A percentile compares a stretch with the other conserved stretches of the same genome.
These are phyloP conservation scores for Akebia trifoliata DNA, from an alignment of 164 flowering plant species.

Conservation along the genomic window DNA sequence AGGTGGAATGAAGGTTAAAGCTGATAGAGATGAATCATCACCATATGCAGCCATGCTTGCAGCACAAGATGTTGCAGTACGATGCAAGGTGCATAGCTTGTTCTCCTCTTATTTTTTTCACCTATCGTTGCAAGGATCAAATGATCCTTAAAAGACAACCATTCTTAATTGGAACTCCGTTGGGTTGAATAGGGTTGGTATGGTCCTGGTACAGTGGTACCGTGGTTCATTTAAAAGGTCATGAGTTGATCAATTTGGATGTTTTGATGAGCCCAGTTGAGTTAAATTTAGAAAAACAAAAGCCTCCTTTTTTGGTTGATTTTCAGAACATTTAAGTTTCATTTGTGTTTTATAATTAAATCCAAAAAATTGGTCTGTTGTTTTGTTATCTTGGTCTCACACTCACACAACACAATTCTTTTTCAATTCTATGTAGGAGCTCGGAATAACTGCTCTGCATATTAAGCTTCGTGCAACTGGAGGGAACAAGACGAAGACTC, in stretches of 20 bases:
- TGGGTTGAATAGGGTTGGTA: no score
- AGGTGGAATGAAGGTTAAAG: conserved; percentile 97
- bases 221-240: no score
- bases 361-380: not conserved
- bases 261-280: no score
- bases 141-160: no score
- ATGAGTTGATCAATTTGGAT: no score
- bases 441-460: conserved; percentile 80
- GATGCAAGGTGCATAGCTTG: conserved; percentile 64
- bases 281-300: no score
- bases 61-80: conserved; percentile 74
- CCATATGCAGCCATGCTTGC: conserved; percentile 96
- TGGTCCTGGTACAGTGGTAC: no score
- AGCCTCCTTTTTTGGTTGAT: no score
- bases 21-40: conserved; percentile 88
- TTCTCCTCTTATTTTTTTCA: not conserved
- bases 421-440: conserved; percentile 39
- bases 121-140: no score
- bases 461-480: conserved; percentile 91
- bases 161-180: no score
- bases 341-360: no score
- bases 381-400: not conserved
- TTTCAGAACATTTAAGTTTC: no score
- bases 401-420: not conserved
- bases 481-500: conserved; percentile 89